Evolutionary conservation across 1,284 basidiomycete species (phyloP), one percentile per base, ranked within the genome.

Genomic region (Bjerkandera adusta): DNA sequence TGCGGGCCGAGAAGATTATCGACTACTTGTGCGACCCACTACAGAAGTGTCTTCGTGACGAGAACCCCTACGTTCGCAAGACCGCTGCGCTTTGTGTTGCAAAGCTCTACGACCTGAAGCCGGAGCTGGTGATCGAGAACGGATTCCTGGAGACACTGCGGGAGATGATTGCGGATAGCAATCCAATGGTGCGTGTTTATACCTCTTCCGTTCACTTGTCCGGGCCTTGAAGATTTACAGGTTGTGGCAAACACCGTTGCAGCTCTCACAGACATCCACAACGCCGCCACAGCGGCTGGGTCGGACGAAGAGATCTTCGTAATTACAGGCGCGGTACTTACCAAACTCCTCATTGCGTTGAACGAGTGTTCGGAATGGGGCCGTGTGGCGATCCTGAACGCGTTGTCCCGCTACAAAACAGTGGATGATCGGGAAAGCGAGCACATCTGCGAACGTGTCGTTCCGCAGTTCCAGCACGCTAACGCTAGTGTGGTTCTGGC

Each of bases 291-390:
- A 74, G 41, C 76, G 72, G 50, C 72, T 72, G 35, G 78, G 3
- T 75, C 81, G 0, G 79, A 87, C 40, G 70, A 80, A 1, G 88
- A 83, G 10, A 66, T 87, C 43, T 97, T 98, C 68, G 71, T 72
- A 52, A 92, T 99, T 62, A 93, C 94, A 38, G 71, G 83, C 18
- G 68, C 81, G 1, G 81, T 95, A 40, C 77, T 99, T 48, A 87
- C 81, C 65, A 97, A 97, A 66, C 80, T 99, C 3, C 77, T 99
- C 49, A 89, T 98, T 44, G 96, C 96, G 2, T 76, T 99, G 27
- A 97, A 97, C 65, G 97, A 98, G 69, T 98, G 96, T 65, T 97
- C 96, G 0, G 96, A 99, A 71, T 99, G 96, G 96, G 96, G 96
- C 26, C 81, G 96, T 48, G 93, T 99, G 18, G 92, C 93, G 1